phyloP scores from a whole-genome alignment of 2,329 filamentous ascomycete genomes.

The Cadophora luteo-olivacea region DNA sequence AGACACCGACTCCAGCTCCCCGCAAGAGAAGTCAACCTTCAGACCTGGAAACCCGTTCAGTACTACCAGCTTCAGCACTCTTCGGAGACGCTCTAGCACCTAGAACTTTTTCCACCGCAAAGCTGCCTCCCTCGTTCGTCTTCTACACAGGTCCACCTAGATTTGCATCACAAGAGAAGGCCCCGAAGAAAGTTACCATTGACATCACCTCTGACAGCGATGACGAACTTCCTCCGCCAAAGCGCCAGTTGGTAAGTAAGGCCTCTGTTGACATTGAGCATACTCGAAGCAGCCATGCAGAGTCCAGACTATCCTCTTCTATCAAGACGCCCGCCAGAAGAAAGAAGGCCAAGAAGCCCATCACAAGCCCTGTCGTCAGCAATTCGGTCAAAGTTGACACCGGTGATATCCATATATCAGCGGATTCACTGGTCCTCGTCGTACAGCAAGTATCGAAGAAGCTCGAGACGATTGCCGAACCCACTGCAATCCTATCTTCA shows the following conservation, averaged over 20 bases:
- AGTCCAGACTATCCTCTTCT: no score
- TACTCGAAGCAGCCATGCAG: neutral
- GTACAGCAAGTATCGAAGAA: neutral
- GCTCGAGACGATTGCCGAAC: neutral
- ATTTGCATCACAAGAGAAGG: neutral
- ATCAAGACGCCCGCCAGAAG: neutral
- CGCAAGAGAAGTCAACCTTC: neutral
- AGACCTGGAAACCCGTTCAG: neutral
- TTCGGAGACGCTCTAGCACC: neutral
- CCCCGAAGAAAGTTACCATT: neutral
- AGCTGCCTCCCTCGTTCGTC: neutral
- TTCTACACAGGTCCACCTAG: neutral
- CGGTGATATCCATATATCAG: neutral
- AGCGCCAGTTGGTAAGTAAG: neutral
- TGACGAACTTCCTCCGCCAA: neutral
- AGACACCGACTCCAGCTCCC: neutral
- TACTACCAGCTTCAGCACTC: neutral
- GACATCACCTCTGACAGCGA: neutral
- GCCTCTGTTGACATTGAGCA: neutral
- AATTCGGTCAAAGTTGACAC: neutral
- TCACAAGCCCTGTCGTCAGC: neutral
- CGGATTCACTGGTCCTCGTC: neutral
- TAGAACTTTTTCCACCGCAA: neutral
- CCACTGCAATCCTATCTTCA: no score
- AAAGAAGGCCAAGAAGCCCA: neutral